Percentiles rank a stretch among this genome's conserved stretches.
Conservation (phyloP, 495 filamentous ascomycete species). For the Aspergillus mulundensis region DNA sequence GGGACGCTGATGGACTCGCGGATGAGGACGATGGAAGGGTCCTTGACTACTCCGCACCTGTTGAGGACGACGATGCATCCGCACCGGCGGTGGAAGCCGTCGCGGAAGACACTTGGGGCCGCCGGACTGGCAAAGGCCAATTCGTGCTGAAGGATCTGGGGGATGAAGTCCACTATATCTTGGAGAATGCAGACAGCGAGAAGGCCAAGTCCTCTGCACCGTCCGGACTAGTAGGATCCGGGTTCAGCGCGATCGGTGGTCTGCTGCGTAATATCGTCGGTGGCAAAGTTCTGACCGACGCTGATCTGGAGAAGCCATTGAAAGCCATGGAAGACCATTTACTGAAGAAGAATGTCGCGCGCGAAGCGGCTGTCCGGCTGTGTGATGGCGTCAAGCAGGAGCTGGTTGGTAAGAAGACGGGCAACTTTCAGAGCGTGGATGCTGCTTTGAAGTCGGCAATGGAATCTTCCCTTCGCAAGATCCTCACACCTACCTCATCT, state of each 20-base stretch:
- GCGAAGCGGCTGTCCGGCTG: conserved; percentile 86
- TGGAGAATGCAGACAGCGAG: conserved; percentile 63
- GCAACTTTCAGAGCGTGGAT: conserved; percentile 88
- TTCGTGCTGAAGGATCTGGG: conserved; percentile 92
- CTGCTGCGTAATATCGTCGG: conserved; percentile 93
- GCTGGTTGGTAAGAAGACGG: conserved; percentile 86
- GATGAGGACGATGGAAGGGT: conserved; percentile 78
- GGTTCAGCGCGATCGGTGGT: conserved; percentile 73
- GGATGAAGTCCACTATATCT: conserved; percentile 86
- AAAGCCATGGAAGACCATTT: conserved; percentile 96
- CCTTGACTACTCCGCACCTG: conserved; percentile 78
- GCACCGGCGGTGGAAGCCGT: conserved; percentile 67
- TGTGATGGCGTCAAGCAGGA: conserved; percentile 89
- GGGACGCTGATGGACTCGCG: conserved; percentile 84
- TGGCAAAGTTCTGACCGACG: conserved; percentile 82
- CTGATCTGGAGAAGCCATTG: conserved; percentile 85
- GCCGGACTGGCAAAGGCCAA: conserved; percentile 77
- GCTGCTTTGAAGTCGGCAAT: conserved; percentile 76
- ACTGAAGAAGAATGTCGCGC: conserved; percentile 91
- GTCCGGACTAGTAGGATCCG: conserved; percentile 67
- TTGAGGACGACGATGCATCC: conserved; percentile 45
- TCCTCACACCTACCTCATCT: conserved; percentile 91
- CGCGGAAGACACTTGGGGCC: conserved; percentile 75
- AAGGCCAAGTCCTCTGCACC: conserved; percentile 49
- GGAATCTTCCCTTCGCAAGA: conserved; percentile 86